These are phyloP conservation scores for Neofusicoccum laricinum DNA, from an alignment of 2,329 filamentous ascomycete genomes.

Conservation along the genomic window DNA sequence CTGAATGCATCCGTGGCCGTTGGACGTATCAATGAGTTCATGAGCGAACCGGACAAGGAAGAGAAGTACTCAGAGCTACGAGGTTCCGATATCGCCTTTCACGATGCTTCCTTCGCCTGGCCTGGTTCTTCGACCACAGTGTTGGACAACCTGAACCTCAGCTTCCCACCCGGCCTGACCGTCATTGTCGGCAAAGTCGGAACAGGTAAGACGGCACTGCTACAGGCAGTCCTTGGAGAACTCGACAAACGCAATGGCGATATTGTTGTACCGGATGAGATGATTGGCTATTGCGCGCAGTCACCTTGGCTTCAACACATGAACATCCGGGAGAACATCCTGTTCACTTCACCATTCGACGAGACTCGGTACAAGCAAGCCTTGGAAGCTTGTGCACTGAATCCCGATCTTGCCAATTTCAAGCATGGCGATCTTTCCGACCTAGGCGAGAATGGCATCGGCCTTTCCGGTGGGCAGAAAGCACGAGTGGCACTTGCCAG, in stretches of 20 bases:
- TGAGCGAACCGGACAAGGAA: conserved; percentile 77
- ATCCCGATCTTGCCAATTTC: conserved; percentile 61
- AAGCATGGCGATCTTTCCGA: conserved; percentile 62
- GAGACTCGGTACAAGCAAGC: conserved; percentile 66
- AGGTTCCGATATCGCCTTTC: conserved; percentile 50
- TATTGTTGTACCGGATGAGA: conserved; percentile 52
- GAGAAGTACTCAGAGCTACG: conserved; percentile 42
- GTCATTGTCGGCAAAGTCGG: conserved; percentile 64
- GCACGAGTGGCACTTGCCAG: conserved; percentile 60
- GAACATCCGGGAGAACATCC: conserved; percentile 67
- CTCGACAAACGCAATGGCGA: conserved; percentile 53
- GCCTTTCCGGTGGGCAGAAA: conserved; percentile 60
- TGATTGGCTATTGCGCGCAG: conserved; percentile 63
- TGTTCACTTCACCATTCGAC: conserved; percentile 66
- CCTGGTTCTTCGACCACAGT: conserved; percentile 62
- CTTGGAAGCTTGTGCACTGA: conserved; percentile 61
- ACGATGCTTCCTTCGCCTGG: conserved; percentile 73
- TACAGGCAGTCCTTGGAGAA: conserved; percentile 60
- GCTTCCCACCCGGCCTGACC: conserved; percentile 56
- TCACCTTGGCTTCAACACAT: conserved; percentile 68
- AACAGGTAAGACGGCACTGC: conserved; percentile 60
- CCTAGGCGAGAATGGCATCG: conserved; percentile 61
- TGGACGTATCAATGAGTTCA: conserved; percentile 78
- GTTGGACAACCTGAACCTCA: conserved; percentile 52
- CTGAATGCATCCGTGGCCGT: conserved; percentile 83